Base-by-base conservation (phyloP, 768 basidiomycete genomes). In the Hygrophorus russula region DNA sequence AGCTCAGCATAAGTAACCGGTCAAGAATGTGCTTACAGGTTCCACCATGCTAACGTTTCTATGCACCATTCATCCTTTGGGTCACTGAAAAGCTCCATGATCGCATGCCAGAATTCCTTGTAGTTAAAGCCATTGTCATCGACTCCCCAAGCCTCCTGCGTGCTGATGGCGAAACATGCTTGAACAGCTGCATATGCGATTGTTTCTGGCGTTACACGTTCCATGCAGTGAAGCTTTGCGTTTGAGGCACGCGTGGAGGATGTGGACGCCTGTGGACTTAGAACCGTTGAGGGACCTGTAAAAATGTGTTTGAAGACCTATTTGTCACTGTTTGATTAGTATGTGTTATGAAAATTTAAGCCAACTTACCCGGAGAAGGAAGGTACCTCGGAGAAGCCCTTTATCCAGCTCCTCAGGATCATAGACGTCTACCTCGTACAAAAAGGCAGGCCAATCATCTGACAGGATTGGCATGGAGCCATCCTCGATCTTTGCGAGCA, bases 111-210 rank as follows among this genome's bases (percentile, higher is more conserved):
- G 19, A 51, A 42, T 0, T 34, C 39, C 8, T 35, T 27, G 42
- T 51, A 49, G 40, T 54, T 45, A 36, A 59, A 54, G n/a, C 44
- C 48, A 19, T 47, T 51, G 39, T 56, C 46, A 9, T 24, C 18
- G 0, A 41, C 14, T 14, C 32, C 35, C 54, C 53, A 57, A 0
- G 30, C 34, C n/a, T 3, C 43, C 49, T 27, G 41, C 45, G 10
- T 46, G 18, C n/a, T 50, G 10, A 59, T 33, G 27, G 47, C 48
- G 45, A 57, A 54, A 33, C 55, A 51, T 15, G 52, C 61, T 45
- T 51, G 51, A n/a, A 55, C 53, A 10, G 56, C 58, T 5, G 55
- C 53, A 45, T 63, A 63, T 14, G 58, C 61, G 40, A 63, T 57
- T 4, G 54, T 51, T 5, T 57, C 46, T 1, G 56, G 49, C 1